Conservation (phyloP, 1,284 basidiomycete species). For the Marasmius tenuissimus region DNA sequence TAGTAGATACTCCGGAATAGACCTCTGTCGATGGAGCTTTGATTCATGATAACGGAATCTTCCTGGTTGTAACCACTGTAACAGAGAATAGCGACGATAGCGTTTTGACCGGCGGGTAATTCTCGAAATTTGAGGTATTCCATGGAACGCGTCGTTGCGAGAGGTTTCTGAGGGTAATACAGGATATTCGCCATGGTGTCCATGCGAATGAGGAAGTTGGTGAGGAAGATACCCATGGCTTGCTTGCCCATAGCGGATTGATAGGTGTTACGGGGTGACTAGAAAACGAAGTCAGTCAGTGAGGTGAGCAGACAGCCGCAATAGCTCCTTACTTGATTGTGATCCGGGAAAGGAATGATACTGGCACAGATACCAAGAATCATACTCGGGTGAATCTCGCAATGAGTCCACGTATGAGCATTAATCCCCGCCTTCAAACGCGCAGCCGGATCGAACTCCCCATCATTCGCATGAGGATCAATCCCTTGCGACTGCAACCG, state of each 20-base stretch:
- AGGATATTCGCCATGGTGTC: conserved; percentile 98
- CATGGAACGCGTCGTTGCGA: conserved; percentile 98
- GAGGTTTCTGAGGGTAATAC: conserved; percentile 98
- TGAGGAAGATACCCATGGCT: conserved; percentile 98
- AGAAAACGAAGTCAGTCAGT: conserved; percentile 20
- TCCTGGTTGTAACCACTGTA: conserved; percentile 99
- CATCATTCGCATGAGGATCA: too few species aligned
- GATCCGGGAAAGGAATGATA: conserved; percentile 99
- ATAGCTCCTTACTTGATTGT: conserved; percentile 80
- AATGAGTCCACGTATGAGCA: conserved; percentile 96
- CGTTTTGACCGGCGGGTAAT: conserved; percentile 91
- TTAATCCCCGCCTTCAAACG: too few species aligned
- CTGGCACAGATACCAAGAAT: conserved; percentile 97
- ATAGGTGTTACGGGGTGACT: conserved; percentile 99
- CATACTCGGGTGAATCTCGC: conserved; percentile 99
- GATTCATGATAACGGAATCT: conserved; percentile 99
- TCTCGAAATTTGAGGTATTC: conserved; percentile 98
- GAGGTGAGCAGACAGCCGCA: neutral
- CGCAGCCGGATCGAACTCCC: too few species aligned
- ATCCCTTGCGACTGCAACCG: too few species aligned
- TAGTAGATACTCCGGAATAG: conserved; percentile 99
- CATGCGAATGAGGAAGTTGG: conserved; percentile 97
- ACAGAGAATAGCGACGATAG: conserved; percentile 96
- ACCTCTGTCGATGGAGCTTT: conserved; percentile 96
- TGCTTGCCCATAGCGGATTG: conserved; percentile 99